Evolutionary conservation across 2,329 filamentous ascomycete genomes (phyloP), one percentile per base, ranked within the genome.

Genomic region (Tolypocladium inflatum): DNA sequence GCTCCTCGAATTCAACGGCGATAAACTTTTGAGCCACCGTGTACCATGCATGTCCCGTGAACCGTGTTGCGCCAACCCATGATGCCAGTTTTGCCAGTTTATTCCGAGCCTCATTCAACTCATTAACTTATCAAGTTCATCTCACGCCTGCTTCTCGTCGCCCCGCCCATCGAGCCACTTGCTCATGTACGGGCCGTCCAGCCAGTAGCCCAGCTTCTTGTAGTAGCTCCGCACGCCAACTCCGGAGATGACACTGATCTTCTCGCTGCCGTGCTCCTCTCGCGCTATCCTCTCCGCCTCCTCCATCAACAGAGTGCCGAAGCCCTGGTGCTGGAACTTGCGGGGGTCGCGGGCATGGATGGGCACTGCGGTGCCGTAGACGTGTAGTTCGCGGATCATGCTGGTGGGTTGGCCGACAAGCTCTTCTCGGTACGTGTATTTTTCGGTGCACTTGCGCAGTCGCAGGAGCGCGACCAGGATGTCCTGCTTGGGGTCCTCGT

Each of bases 271-370:
- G 69, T 99, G 94, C 75, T 99, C 94, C 63, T 97, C 89, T 57
- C 90, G 83, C 0, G 95, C 93, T 63, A 99, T 99, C 55, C 92
- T 82, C 76, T 97, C 94, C 0, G 94, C 95, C 75, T 97, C 93
- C 69, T 97, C 93, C 95, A 99, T 99, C 63, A 99, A 70, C 61
- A 99, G 73, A 2, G 94, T 99, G 54, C 94, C 94, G 64, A 96
- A 99, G 0, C 94, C 94, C 71, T 97, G 94, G 75, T 99, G 94
- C 76, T 99, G 94, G 74, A 97, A 97, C 74, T 97, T 97, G 73
- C 89, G 87, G 23, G 93, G 91, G 66, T 99, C 94, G 58, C 95
- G 83, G 10, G 91, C 93, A 73, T 99, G 94, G 52, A 99, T 90
- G 0, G 94, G 95, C n/a, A 99, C 94, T 0, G 95, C 94, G 23